Evolutionary conservation across 164 flowering plant genomes (phyloP).

Genomic region (Tetracentron sinense): DNA sequence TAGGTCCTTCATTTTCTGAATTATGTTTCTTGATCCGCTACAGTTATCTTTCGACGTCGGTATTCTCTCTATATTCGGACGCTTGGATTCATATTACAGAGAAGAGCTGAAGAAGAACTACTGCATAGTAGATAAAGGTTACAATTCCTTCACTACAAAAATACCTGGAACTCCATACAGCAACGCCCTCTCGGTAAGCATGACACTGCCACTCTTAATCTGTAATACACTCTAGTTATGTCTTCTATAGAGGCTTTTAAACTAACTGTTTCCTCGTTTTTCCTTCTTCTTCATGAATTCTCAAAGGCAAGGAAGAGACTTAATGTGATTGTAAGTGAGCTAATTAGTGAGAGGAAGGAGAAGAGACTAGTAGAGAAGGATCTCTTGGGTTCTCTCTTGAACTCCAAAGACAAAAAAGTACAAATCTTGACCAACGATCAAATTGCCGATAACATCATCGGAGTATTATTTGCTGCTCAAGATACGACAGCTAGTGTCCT

Average conservation of each 20-base stretch:
- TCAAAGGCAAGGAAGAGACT: constrained; percentile 73
- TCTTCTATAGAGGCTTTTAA: background rate
- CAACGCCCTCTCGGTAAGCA: constrained; percentile 57
- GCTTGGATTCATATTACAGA: constrained; percentile 31
- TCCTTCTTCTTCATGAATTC: background rate
- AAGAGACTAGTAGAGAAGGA: constrained; percentile 38
- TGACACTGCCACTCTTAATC: background rate
- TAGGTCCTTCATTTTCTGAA: background rate
- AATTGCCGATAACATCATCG: constrained; percentile 83
- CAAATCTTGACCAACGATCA: constrained; percentile 46
- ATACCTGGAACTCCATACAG: constrained; percentile 63
- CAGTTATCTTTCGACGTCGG: constrained; percentile 80
- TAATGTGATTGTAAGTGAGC: constrained; percentile 40
- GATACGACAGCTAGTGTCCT: constrained; percentile 92
- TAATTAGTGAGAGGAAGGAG: constrained; percentile 56
- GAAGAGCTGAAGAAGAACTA: constrained; percentile 59
- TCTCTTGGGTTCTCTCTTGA: constrained; percentile 50
- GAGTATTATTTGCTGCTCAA: constrained; percentile 88
- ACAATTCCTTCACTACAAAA: constrained; percentile 67
- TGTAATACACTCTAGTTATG: background rate
- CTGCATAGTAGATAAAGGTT: constrained; percentile 58
- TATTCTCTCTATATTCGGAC: constrained; percentile 56
- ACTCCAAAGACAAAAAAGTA: constrained; percentile 49
- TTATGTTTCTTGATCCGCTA: background rate
- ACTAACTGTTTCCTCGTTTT: background rate